Percentiles rank a stretch among this genome's conserved stretches.
Evolutionary conservation across 495 filamentous ascomycete species (phyloP).

Genomic region (Penicillium samsonianum): DNA sequence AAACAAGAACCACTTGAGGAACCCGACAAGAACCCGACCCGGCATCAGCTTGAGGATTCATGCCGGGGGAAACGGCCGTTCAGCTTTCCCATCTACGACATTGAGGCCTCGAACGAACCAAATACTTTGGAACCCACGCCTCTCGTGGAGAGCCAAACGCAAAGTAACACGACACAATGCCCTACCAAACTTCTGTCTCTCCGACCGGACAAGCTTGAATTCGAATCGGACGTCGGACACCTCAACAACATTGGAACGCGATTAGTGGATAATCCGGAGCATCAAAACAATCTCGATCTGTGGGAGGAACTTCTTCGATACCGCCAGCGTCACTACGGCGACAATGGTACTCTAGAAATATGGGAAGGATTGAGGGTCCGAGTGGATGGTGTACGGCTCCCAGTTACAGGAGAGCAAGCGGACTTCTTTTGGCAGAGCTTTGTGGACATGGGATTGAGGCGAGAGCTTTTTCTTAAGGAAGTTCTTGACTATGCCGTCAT

Average conservation of each 20-base stretch:
- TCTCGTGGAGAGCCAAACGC: background rate
- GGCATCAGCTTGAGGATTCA: background rate
- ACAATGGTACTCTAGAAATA: constrained; percentile 58
- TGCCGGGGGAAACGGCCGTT: constrained; percentile 20
- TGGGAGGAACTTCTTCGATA: constrained; percentile 68
- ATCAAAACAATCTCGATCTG: constrained; percentile 54
- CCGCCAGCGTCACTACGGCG: constrained; percentile 60
- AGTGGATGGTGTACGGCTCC: constrained; percentile 44
- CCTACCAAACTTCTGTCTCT: constrained; percentile 22
- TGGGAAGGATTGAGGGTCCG: constrained; percentile 61
- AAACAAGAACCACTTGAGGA: constrained; percentile 10
- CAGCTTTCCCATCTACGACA: constrained; percentile 37
- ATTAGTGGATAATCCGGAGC: constrained; percentile 55
- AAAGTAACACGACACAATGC: background rate
- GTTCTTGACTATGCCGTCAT: constrained; percentile 57
- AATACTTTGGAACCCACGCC: background rate
- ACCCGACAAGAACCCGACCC: background rate
- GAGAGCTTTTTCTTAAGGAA: constrained; percentile 49
- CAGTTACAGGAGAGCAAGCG: constrained; percentile 48
- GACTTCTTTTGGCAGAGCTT: constrained; percentile 60
- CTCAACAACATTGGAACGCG: constrained; percentile 36
- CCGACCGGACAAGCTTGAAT: constrained; percentile 39
- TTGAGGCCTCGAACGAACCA: constrained; percentile 21
- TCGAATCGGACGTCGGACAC: constrained; percentile 56
- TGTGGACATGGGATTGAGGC: constrained; percentile 48